These are phyloP conservation scores for Dendrobium chrysotoxum DNA, from an alignment of 106 monocot species.

Conservation along the genomic window DNA sequence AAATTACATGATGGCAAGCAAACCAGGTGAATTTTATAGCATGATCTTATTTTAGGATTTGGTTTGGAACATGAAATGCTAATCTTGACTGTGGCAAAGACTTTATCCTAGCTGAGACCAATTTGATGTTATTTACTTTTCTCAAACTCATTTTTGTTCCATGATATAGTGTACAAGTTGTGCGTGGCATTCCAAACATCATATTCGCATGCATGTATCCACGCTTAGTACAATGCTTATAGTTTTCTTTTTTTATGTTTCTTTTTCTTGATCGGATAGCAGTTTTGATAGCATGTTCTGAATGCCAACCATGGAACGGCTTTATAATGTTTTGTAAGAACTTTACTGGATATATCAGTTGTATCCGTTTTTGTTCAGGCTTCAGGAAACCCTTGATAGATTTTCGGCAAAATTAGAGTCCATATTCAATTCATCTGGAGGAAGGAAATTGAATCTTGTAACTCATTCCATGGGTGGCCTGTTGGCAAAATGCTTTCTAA, in stretches of 20 bases:
- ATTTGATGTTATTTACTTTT: not conserved
- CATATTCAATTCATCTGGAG: constrained; percentile 62
- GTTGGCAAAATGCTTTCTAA: constrained; percentile 88
- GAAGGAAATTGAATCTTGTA: constrained; percentile 79
- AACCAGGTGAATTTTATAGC: not conserved
- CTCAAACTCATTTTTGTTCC: not conserved
- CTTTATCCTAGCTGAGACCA: not conserved
- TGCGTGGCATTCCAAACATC: not conserved
- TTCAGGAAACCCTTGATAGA: constrained; percentile 75
- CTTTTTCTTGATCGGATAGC: not conserved
- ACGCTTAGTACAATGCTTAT: not conserved
- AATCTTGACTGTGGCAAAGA: not conserved
- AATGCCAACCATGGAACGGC: not conserved
- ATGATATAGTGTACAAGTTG: not conserved
- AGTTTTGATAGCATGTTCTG: not conserved
- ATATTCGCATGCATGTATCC: not conserved
- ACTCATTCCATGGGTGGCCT: constrained; percentile 98
- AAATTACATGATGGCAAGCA: not conserved
- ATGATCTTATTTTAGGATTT: not conserved
- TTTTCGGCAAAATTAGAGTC: constrained; percentile 74
- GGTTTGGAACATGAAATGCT: not conserved
- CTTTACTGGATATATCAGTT: not conserved
- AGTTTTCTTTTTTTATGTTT: not conserved
- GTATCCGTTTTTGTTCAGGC: constrained; percentile 36
- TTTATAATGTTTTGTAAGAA: not conserved